Evolutionary conservation across 495 filamentous ascomycete genomes (phyloP), one percentile per base, ranked within the genome.

Genomic region (Neohortaea acidophila): DNA sequence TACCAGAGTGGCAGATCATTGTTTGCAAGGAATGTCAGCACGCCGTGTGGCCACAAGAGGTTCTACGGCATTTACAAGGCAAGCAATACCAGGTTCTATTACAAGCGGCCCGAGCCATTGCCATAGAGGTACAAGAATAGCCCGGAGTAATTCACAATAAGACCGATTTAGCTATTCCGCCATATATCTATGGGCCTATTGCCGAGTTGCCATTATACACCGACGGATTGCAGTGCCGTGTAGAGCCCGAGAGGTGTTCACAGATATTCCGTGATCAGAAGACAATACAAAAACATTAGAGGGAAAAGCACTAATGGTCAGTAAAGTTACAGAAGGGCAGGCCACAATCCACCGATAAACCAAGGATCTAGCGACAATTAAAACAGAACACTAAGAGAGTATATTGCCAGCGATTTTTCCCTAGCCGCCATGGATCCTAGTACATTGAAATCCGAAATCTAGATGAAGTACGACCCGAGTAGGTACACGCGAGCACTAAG

Each of bases 351-450:
- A 11, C n/a, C 12, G 17, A 31, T 6, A 11, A 31, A 13, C 12
- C 28, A 11, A 13, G n/a, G n/a, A 13, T 31, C 4, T 4, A 31
- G 28, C 28, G n/a, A 15, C 28, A 13, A 31, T 13, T 31, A 11
- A 11, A 31, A 15, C 4, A 31, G 17, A 15, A 15, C n/a, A 15
- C 28, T 4, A 31, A 31, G 28, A 11, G n/a, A 31, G 28, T 31
- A 31, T 15, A 13, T 6, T 31, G 28, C 28, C 28, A 31, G 28
- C 28, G 28, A 13, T 31, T 31, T 31, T 31, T 31, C n/a, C 28
- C 28, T 15, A 31, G 28, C 28, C 28, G n/a, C n/a, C n/a, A 31
- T 13, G 28, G 28, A 31, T 31, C 28, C 12, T 13, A 13, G 5
- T 31, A 31, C 17, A 13, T 31, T 13, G 28, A 31, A 13, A 15